Conservation (phyloP, 2,329 filamentous ascomycete genomes). For the Fusarium algeriense region DNA sequence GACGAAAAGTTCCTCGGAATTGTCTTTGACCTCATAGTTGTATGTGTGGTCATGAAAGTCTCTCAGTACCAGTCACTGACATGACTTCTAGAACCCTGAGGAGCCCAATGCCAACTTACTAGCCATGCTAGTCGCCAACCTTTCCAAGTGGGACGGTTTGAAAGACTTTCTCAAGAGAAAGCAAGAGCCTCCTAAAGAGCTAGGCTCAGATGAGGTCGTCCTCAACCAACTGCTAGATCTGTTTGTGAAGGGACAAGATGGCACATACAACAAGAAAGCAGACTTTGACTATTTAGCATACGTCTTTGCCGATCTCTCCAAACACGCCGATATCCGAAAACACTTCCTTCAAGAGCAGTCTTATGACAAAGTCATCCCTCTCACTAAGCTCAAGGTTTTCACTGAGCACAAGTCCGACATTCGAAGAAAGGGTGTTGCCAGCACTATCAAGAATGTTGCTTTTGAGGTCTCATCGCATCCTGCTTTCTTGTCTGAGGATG, state of each 20-base stretch:
- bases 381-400: constrained; percentile 94
- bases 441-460: constrained; percentile 92
- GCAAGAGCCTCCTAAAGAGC: constrained; percentile 74
- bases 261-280: constrained; percentile 84
- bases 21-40: constrained; percentile 79
- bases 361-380: constrained; percentile 86
- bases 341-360: constrained; percentile 80
- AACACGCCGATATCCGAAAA: constrained; percentile 78
- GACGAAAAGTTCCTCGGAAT: constrained; percentile 86
- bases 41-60: constrained; percentile 55
- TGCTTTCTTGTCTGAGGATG: constrained; percentile 75
- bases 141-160: constrained; percentile 83
- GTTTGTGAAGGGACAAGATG: constrained; percentile 91
- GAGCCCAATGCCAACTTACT: constrained; percentile 87
- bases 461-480: constrained; percentile 84
- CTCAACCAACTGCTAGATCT: constrained; percentile 95
- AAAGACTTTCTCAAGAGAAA: constrained; percentile 76
- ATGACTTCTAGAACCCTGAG: constrained; percentile 68
- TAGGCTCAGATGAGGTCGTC: constrained; percentile 78
- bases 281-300: constrained; percentile 95
- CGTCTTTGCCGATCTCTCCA: constrained; percentile 91
- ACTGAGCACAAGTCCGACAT: constrained; percentile 89
- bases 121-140: constrained; percentile 92
- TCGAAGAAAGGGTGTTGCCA: constrained; percentile 92
- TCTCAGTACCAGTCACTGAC: constrained; percentile 3